Evolutionary conservation across 768 basidiomycete species (phyloP), one percentile per base, ranked within the genome.

Genomic region (Termitomyces sp.): DNA sequence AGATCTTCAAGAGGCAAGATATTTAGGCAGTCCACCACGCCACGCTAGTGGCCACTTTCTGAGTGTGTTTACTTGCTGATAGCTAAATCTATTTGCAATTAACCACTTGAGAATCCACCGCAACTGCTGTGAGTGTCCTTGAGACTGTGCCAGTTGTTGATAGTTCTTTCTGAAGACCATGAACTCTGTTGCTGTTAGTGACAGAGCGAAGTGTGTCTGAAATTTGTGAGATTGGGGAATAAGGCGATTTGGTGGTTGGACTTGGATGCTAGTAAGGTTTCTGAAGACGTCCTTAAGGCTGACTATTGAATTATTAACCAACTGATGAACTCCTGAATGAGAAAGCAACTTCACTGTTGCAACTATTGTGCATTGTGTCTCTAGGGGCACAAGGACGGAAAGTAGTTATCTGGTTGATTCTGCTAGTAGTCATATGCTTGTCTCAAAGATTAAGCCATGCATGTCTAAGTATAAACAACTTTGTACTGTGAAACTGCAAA

Each of bases 391-490:
- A 57, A 61, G 57, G 56, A 61, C 49, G 16, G 46, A 47, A 47
- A 28, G 45, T 28, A 46, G 45, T 46, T 28, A 28, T 6, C 28
- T n/a, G n/a, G n/a, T 86, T 86, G 84, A 86, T 86, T 82, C 84
- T 86, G 84, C 85, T 83, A 86, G 83, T 86, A 85, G 83, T 85
- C 81, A 84, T 85, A 86, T 86, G 84, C 84, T 85, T 86, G 84
- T 85, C 84, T 84, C 83, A 84, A 85, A 84, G 84, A 85, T 84
- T 85, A 85, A 86, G 84, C 82, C 85, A 86, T 85, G 84, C 84
- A 86, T 85, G 84, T 84, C 84, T 78, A 33, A 33, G 32, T 33
- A 33, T 33, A 33, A 33, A 33, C 32, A 33, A 33, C 5, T 33
- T 33, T 33, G 32, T 33, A 9, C 32, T 33, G 10, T 33, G 10